Conservation (phyloP, 2,329 filamentous ascomycete species). For the Claviceps purpurea region DNA sequence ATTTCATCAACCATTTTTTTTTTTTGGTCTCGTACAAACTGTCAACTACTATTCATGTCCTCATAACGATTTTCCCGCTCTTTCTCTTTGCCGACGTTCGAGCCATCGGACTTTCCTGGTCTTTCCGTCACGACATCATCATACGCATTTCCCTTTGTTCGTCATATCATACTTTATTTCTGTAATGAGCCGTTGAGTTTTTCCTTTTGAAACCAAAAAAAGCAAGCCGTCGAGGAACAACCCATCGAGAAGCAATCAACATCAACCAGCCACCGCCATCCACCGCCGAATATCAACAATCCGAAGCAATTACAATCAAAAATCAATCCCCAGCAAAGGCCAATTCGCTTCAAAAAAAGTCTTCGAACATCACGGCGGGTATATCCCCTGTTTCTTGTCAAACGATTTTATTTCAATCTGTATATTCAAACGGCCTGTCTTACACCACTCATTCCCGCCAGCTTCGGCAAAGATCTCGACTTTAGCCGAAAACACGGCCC, state of each 20-base stretch:
- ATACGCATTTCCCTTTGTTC: conserved; percentile 23
- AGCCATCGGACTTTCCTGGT: conserved; percentile 17
- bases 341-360: too few species aligned
- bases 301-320: too few species aligned
- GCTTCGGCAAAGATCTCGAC: background rate
- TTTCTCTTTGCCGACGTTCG: conserved; percentile 17
- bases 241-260: too few species aligned
- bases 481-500: background rate
- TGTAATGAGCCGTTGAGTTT: conserved; percentile 30
- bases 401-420: conserved; percentile 14
- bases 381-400: conserved; percentile 10
- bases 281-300: too few species aligned
- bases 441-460: background rate
- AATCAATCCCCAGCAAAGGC: too few species aligned
- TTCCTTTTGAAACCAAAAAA: background rate
- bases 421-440: conserved; percentile 18
- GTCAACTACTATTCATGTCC: conserved; percentile 26
- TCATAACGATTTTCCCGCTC: conserved; percentile 28
- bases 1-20: conserved; percentile 15
- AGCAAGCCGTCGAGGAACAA: conserved; percentile 10
- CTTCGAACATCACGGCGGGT: conserved; percentile 6
- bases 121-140: conserved; percentile 19
- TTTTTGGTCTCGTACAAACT: conserved; percentile 11
- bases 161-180: conserved; percentile 19
- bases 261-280: too few species aligned